Conservation (phyloP, 140 eudicot species). For the Anethum foeniculum region DNA sequence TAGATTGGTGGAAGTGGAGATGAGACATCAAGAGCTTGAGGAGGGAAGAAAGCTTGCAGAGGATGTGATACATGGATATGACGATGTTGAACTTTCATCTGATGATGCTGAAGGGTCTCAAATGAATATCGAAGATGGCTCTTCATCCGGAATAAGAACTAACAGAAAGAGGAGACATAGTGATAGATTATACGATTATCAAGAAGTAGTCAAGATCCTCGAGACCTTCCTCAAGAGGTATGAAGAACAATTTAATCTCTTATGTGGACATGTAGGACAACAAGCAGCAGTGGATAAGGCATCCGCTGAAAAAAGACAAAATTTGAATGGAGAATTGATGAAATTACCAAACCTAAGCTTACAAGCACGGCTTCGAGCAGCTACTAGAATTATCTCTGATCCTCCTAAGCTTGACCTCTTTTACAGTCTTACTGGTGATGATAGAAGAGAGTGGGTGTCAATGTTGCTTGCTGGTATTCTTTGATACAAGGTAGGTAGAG, state of each 20-base stretch:
- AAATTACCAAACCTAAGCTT: conserved; percentile 30
- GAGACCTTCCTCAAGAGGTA: background rate
- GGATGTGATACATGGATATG: background rate
- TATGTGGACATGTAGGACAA: background rate
- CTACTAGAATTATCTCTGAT: conserved; percentile 35
- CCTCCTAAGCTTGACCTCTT: conserved; percentile 45
- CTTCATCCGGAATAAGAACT: background rate
- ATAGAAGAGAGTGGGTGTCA: conserved; percentile 44
- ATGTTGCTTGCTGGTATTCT: conserved; percentile 43
- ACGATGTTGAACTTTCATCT: background rate
- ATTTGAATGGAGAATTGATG: conserved; percentile 34
- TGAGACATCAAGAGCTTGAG: background rate
- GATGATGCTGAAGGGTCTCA: conserved; percentile 7
- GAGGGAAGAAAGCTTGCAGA: background rate
- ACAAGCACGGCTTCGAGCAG: conserved; percentile 43
- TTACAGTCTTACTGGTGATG: conserved; percentile 37
- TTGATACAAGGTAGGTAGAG: conserved; percentile 7
- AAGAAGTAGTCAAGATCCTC: background rate
- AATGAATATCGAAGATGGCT: conserved; percentile 8
- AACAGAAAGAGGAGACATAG: conserved; percentile 7
- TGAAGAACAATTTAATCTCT: background rate
- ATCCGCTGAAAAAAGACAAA: conserved; percentile 25
- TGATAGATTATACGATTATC: background rate
- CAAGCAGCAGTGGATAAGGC: conserved; percentile 7
- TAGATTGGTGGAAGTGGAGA: background rate